A percentile compares a stretch with the other conserved stretches of the same genome.
These are phyloP conservation scores for Xylariaceae sp. DNA, from an alignment of 2,329 filamentous ascomycete genomes.

Conservation along the genomic window DNA sequence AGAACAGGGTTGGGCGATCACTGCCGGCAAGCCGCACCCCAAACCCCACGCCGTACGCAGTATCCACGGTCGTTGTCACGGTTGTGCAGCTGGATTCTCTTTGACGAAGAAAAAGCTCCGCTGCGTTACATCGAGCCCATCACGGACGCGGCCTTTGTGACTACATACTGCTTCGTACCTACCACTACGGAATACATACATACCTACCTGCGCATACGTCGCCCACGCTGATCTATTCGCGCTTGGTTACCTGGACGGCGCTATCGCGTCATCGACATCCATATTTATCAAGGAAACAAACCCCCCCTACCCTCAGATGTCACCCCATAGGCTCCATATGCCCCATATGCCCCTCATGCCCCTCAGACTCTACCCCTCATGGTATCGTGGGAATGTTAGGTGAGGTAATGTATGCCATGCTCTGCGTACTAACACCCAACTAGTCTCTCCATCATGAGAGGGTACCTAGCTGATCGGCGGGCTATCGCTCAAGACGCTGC, in stretches of 20 bases:
- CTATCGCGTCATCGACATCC: neutral
- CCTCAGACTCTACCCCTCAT: slow-evolving; percentile 5
- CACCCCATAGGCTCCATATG: neutral
- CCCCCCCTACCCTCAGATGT: slow-evolving; percentile 6
- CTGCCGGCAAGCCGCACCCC: slow-evolving; percentile 26
- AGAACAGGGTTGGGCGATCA: slow-evolving; percentile 24
- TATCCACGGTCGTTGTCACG: slow-evolving; percentile 12
- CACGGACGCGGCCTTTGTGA: slow-evolving; percentile 18
- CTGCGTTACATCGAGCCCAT: slow-evolving; percentile 28
- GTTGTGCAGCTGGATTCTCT: slow-evolving; percentile 19
- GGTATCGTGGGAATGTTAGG: neutral
- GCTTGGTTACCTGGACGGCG: slow-evolving; percentile 6
- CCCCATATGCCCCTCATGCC: slow-evolving; percentile 4
- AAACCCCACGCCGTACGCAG: slow-evolving; percentile 13
- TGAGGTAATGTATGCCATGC: no score
- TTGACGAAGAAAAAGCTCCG: slow-evolving; percentile 14
- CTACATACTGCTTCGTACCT: neutral
- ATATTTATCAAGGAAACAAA: slow-evolving; percentile 2
- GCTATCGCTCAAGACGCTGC: slow-evolving; percentile 14
- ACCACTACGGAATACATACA: no score
- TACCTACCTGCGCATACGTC: neutral
- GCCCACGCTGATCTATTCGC: slow-evolving; percentile 10
- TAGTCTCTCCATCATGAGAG: slow-evolving; percentile 1
- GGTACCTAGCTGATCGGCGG: slow-evolving; percentile 6
- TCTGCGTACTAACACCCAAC: neutral